Conservation (phyloP, 2,329 filamentous ascomycete species). For the Epichloe bromicola region DNA sequence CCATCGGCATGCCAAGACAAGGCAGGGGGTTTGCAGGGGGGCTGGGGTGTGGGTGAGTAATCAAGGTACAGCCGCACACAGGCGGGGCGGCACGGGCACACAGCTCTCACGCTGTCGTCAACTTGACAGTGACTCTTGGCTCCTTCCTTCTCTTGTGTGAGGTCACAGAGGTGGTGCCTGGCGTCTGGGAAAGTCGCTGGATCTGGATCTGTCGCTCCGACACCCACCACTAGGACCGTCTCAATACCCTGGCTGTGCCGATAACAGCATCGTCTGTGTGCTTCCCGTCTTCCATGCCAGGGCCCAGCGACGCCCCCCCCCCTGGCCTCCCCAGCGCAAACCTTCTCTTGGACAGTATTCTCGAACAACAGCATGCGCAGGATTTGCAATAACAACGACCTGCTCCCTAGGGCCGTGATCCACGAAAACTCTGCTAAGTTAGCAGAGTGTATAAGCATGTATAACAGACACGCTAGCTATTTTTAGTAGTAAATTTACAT, state of each 20-base stretch:
- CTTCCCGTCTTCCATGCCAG: background rate
- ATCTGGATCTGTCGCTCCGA: background rate
- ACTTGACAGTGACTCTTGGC: no score
- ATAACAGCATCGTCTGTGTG: slow-evolving; percentile 1
- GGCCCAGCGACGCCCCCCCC: background rate
- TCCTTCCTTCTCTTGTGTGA: no score
- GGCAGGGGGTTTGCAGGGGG: background rate
- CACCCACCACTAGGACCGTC: background rate
- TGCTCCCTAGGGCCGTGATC: no score
- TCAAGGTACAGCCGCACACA: background rate
- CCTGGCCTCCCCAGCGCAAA: background rate
- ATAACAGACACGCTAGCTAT: no score
- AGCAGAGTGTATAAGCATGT: no score
- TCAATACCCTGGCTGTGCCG: background rate
- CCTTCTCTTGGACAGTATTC: background rate
- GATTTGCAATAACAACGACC: no score
- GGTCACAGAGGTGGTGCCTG: background rate
- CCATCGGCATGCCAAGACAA: background rate
- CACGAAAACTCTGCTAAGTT: no score
- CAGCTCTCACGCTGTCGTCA: no score
- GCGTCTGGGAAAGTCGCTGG: background rate
- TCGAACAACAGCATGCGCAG: no score
- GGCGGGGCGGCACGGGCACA: background rate
- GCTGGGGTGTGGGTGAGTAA: no score
- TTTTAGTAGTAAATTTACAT: no score